phyloP scores from a whole-genome alignment of 1,284 basidiomycete genomes.

The Ganoderma meredithae region DNA sequence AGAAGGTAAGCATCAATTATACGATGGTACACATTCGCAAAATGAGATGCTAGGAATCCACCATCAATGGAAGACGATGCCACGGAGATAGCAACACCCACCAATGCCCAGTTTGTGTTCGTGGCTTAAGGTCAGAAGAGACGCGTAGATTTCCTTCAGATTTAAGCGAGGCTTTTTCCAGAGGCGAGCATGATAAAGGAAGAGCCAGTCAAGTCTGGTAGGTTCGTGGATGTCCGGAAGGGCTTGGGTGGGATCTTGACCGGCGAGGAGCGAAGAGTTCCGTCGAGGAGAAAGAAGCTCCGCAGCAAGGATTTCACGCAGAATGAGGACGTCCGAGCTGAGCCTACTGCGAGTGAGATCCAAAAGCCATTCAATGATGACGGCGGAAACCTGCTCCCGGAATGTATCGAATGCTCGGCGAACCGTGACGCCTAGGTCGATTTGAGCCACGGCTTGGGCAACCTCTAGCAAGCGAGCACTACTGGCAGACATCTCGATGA shows the following conservation, averaged over 20 bases:
- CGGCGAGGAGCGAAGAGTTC: slow-evolving; percentile 39
- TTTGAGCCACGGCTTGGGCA: slow-evolving; percentile 83
- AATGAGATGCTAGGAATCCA: slow-evolving; percentile 72
- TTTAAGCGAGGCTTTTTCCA: slow-evolving; percentile 87
- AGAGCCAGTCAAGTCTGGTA: slow-evolving; percentile 75
- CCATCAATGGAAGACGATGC: slow-evolving; percentile 12
- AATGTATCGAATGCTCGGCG: slow-evolving; percentile 90
- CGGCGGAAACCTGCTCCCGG: slow-evolving; percentile 85
- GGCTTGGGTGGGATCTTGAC: slow-evolving; percentile 47
- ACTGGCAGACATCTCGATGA: slow-evolving; percentile 82
- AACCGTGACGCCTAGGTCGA: slow-evolving; percentile 93
- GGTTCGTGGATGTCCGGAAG: slow-evolving; percentile 61
- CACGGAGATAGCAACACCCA: slow-evolving; percentile 43
- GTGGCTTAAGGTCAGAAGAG: slow-evolving; percentile 75
- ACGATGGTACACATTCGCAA: slow-evolving; percentile 85
- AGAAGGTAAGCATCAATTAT: slow-evolving; percentile 91
- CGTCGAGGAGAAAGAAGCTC: slow-evolving; percentile 73
- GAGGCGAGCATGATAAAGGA: slow-evolving; percentile 80
- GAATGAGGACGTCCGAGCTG: slow-evolving; percentile 68
- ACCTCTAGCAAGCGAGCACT: slow-evolving; percentile 78
- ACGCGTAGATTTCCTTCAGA: slow-evolving; percentile 85
- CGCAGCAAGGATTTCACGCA: slow-evolving; percentile 76
- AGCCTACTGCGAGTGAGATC: slow-evolving; percentile 81
- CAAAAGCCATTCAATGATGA: slow-evolving; percentile 87
- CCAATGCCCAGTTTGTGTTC: slow-evolving; percentile 83